Evolutionary conservation across 179 eudicot genomes (phyloP).

Genomic region (Pouteria campechiana): DNA sequence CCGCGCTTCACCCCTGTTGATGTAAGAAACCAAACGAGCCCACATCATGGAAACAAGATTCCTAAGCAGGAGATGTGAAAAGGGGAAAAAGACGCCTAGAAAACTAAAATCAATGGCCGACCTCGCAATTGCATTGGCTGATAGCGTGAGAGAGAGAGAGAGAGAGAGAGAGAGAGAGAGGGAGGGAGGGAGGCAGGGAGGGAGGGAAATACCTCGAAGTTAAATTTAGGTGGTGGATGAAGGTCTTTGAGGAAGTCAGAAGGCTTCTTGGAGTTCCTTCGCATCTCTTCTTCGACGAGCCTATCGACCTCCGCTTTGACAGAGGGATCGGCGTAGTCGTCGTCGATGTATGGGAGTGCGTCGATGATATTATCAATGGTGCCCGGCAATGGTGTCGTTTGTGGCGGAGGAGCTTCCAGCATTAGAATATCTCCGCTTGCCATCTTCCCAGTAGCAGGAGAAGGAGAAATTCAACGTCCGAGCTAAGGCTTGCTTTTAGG

Average conservation of each 20-base stretch:
- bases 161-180: not conserved
- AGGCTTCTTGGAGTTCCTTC: conserved; percentile 69
- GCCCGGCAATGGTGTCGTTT: conserved; percentile 29
- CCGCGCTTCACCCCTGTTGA: too few relatives aligned
- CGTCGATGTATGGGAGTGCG: conserved; percentile 89
- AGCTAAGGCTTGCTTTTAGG: too few relatives aligned
- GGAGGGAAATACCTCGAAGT: conserved; percentile 32
- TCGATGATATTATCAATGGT: conserved; percentile 53
- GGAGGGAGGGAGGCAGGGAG: not conserved
- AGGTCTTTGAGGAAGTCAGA: conserved; percentile 77
- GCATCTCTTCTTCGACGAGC: conserved; percentile 84
- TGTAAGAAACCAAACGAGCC: too few relatives aligned
- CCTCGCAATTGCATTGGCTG: too few relatives aligned
- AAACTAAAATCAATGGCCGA: too few relatives aligned
- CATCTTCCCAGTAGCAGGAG: too few relatives aligned
- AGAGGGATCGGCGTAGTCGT: conserved; percentile 59
- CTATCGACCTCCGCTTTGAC: conserved; percentile 79
- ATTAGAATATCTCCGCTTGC: conserved; percentile 47
- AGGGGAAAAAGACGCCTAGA: too few relatives aligned
- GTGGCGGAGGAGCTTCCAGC: conserved; percentile 66
- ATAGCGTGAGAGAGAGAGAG: not conserved
- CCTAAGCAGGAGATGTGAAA: too few relatives aligned
- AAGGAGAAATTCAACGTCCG: too few relatives aligned
- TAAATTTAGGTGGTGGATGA: conserved; percentile 47
- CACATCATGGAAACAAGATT: too few relatives aligned